phyloP scores from a whole-genome alignment of 2,329 filamentous ascomycete genomes.

The Paecilomyces sp. region DNA sequence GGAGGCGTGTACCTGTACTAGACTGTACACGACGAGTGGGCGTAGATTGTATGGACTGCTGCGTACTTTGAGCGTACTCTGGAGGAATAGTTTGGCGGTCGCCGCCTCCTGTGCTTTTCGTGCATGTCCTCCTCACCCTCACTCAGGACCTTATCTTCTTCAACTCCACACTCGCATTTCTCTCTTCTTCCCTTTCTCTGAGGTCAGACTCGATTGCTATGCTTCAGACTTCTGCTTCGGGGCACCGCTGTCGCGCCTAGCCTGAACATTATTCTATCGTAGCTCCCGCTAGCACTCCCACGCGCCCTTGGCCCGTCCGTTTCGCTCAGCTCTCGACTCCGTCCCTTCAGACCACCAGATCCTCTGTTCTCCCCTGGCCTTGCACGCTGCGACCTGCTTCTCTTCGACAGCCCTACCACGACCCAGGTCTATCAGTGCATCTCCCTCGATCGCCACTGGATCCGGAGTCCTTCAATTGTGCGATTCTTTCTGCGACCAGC shows the following conservation, averaged over 20 bases:
- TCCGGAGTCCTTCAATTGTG: background rate
- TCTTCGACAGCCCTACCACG: background rate
- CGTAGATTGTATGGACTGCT: background rate
- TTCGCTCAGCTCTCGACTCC: background rate
- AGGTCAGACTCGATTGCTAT: background rate
- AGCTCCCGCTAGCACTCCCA: constrained; percentile 1
- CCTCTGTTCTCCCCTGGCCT: background rate
- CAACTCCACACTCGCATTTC: background rate
- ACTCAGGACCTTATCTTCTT: no score
- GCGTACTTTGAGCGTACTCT: background rate
- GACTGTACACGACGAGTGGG: background rate
- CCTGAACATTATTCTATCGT: background rate
- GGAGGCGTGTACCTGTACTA: background rate
- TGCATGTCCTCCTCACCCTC: no score
- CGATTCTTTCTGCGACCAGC: background rate
- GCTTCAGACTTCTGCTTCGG: background rate
- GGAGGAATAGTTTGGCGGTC: background rate
- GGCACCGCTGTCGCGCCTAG: background rate
- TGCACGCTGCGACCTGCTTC: background rate
- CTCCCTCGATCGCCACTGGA: background rate
- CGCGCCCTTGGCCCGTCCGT: background rate
- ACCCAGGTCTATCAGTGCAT: background rate
- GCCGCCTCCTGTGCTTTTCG: background rate
- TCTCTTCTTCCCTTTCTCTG: background rate
- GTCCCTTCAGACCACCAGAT: background rate